A percentile compares a stretch with the other conserved stretches of the same genome.
phyloP scores from a whole-genome alignment of 2,329 filamentous ascomycete genomes.

The Cytospora chrysosperma region DNA sequence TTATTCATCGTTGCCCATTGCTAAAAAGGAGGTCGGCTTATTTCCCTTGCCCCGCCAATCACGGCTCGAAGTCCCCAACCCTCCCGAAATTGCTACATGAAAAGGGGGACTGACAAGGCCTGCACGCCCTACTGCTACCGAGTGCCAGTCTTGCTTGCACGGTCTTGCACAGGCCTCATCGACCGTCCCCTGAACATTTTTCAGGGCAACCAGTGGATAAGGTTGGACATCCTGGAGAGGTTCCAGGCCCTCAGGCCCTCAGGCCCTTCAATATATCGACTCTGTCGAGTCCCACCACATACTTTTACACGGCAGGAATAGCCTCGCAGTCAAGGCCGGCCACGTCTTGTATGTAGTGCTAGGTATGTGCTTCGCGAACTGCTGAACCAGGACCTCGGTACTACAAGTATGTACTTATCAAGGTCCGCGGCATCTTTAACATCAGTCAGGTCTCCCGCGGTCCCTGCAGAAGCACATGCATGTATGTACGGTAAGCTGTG shows the following conservation, averaged over 20 bases:
- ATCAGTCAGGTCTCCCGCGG: neutral
- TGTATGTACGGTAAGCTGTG: neutral
- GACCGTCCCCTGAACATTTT: too few species aligned
- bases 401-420: too few species aligned
- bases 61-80: constrained; percentile 2
- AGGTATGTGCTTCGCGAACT: too few species aligned
- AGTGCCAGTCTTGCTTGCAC: neutral
- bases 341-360: too few species aligned
- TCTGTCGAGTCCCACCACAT: neutral
- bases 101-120: neutral
- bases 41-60: constrained; percentile 18
- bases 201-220: neutral
- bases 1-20: neutral
- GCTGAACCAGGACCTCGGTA: neutral
- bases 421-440: too few species aligned
- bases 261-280: neutral
- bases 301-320: too few species aligned
- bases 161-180: too few species aligned
- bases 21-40: constrained; percentile 19
- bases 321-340: too few species aligned
- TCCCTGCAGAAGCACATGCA: neutral
- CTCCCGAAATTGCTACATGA: constrained; percentile 5
- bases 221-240: neutral
- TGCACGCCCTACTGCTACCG: neutral
- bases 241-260: neutral